Conservation (phyloP, 2,329 filamentous ascomycete genomes). For the Exophiala calicioides region DNA sequence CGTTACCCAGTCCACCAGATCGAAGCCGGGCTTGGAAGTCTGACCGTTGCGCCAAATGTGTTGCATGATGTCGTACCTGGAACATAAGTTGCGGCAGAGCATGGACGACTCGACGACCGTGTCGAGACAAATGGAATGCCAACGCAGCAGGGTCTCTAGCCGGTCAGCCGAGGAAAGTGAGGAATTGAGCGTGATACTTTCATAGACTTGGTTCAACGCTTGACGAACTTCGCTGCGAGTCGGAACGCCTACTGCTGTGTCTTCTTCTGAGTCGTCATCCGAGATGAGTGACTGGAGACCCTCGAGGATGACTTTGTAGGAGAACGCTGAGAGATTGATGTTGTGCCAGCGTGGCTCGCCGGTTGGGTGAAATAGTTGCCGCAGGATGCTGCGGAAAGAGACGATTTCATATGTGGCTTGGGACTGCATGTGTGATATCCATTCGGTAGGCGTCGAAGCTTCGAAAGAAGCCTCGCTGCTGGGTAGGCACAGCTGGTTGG, state of each 20-base stretch:
- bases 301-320: slow-evolving; percentile 46
- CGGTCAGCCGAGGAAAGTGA: slow-evolving; percentile 41
- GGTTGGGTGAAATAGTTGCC: slow-evolving; percentile 39
- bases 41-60: slow-evolving; percentile 38
- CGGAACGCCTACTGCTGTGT: slow-evolving; percentile 43
- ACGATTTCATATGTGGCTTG: slow-evolving; percentile 33
- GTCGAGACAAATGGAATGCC: slow-evolving; percentile 50
- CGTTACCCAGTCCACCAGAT: slow-evolving; percentile 42
- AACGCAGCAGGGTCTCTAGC: slow-evolving; percentile 45
- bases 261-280: slow-evolving; percentile 41
- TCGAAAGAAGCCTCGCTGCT: slow-evolving; percentile 45
- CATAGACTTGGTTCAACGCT: slow-evolving; percentile 44
- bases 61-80: slow-evolving; percentile 42
- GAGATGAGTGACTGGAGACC: slow-evolving; percentile 47
- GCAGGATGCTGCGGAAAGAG: slow-evolving; percentile 45
- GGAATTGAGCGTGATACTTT: slow-evolving; percentile 41
- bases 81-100: slow-evolving; percentile 44
- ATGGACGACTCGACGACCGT: slow-evolving; percentile 44
- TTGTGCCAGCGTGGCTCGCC: slow-evolving; percentile 36
- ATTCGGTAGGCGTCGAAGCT: slow-evolving; percentile 43
- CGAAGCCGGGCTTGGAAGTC: slow-evolving; percentile 34
- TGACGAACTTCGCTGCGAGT: slow-evolving; percentile 41
- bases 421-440: slow-evolving; percentile 37
- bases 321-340: slow-evolving; percentile 43
- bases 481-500: slow-evolving; percentile 44